A percentile compares a stretch with the other conserved stretches of the same genome.
These are phyloP conservation scores for Neurospora pannonica DNA, from an alignment of 495 filamentous ascomycete genomes.

Conservation along the genomic window DNA sequence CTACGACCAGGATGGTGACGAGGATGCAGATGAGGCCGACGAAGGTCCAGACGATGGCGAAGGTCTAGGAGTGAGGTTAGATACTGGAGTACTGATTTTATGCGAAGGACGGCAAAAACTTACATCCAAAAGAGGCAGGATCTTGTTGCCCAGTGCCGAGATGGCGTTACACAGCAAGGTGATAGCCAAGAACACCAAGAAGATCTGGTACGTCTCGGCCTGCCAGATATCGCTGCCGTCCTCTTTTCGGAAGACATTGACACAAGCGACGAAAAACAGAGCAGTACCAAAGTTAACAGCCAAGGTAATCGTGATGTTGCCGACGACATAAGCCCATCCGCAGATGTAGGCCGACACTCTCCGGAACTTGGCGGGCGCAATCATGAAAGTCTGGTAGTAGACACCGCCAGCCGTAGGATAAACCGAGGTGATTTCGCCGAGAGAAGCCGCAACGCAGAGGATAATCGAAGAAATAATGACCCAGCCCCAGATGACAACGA, in stretches of 20 bases:
- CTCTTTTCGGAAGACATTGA: conserved; percentile 42
- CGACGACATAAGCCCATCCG: conserved; percentile 58
- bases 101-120: conserved; percentile 5
- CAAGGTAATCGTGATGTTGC: conserved; percentile 62
- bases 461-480: conserved; percentile 39
- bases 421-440: conserved; percentile 48
- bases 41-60: conserved; percentile 44
- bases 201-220: conserved; percentile 47
- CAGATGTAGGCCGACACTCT: conserved; percentile 52
- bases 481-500: conserved; percentile 59
- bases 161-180: conserved; percentile 45
- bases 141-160: conserved; percentile 47
- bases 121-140: conserved; percentile 48
- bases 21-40: conserved; percentile 36
- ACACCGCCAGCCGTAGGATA: conserved; percentile 48
- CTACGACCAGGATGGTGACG: conserved; percentile 33
- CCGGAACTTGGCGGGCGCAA: conserved; percentile 31
- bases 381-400: conserved; percentile 49
- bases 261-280: conserved; percentile 41
- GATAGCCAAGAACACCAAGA: conserved; percentile 50
- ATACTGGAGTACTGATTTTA: background rate
- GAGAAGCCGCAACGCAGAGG: conserved; percentile 40
- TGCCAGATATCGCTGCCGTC: conserved; percentile 27
- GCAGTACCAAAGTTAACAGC: conserved; percentile 60
- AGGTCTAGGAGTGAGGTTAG: conserved; percentile 25